These are phyloP conservation scores for Blastobotrys capitulatus DNA, from an alignment of 1,139 yeast genomes.

Conservation along the genomic window DNA sequence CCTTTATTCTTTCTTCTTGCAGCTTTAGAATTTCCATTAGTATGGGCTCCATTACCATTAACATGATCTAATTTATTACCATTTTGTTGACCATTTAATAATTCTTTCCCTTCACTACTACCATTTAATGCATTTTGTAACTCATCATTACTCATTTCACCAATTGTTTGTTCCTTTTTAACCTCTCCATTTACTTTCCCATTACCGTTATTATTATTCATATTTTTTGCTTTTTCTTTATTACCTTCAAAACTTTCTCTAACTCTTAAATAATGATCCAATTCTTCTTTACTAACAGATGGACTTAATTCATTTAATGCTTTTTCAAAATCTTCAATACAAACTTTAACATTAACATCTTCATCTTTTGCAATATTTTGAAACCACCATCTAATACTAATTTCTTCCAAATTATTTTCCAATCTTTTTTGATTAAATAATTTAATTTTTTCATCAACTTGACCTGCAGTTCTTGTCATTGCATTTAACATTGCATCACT, in stretches of 20 bases:
- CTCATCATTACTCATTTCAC: background rate
- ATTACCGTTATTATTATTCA: background rate
- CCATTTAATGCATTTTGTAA: background rate
- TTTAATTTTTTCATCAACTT: constrained; percentile 62
- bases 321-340: constrained; percentile 64
- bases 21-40: background rate
- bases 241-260: constrained; percentile 66
- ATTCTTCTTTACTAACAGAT: constrained; percentile 82
- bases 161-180: too few species aligned
- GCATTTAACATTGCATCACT: constrained; percentile 94
- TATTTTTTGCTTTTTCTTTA: constrained; percentile 16
- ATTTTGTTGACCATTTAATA: background rate
- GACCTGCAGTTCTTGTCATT: constrained; percentile 81
- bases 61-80: background rate
- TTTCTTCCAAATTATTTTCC: constrained; percentile 23
- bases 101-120: background rate
- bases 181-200: background rate
- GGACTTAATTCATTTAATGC: constrained; percentile 72
- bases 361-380: constrained; percentile 67
- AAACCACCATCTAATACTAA: constrained; percentile 85
- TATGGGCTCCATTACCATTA: background rate
- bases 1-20: background rate
- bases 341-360: constrained; percentile 67
- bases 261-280: constrained; percentile 71
- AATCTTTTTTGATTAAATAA: constrained; percentile 44